Conservation (phyloP, 352 stramenopile species). For the Pythium aristosporum region DNA sequence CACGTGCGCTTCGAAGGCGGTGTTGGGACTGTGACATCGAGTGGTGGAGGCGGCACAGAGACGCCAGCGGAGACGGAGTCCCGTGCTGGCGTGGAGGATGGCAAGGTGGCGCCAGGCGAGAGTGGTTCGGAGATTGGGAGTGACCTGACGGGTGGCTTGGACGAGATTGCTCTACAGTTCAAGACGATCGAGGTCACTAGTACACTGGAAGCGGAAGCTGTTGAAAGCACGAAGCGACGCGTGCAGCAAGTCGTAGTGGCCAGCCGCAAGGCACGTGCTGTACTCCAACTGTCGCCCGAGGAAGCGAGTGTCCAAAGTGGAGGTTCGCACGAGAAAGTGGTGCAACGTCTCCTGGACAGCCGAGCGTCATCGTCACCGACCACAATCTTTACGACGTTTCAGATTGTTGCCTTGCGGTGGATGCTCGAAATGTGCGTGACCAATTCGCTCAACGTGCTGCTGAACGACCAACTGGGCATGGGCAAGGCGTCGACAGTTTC, state of each 20-base stretch:
- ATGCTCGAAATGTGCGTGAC: slow-evolving; percentile 73
- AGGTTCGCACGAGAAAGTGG: slow-evolving; percentile 3
- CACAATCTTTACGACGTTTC: slow-evolving; percentile 68
- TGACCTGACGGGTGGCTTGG: not conserved
- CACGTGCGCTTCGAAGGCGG: slow-evolving; percentile 60
- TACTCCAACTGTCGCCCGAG: not conserved
- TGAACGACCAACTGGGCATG: slow-evolving; percentile 88
- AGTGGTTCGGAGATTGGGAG: slow-evolving; percentile 21
- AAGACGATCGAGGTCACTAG: slow-evolving; percentile 24
- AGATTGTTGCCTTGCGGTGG: slow-evolving; percentile 75
- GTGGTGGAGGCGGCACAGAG: not conserved
- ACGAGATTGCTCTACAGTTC: slow-evolving; percentile 1
- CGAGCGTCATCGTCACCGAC: slow-evolving; percentile 16
- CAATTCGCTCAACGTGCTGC: slow-evolving; percentile 57
- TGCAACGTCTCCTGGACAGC: slow-evolving; percentile 20
- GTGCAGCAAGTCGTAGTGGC: slow-evolving; percentile 36
- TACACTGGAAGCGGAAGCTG: slow-evolving; percentile 19
- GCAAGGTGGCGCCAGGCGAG: not conserved
- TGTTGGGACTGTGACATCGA: not conserved
- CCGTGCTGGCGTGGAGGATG: not conserved
- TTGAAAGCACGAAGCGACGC: slow-evolving; percentile 31
- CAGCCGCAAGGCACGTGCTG: slow-evolving; percentile 37
- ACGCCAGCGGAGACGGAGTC: not conserved
- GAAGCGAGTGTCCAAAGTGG: not conserved
- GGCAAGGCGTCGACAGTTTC: slow-evolving; percentile 79